phyloP scores from a whole-genome alignment of 805 yeast genomes.

The Wickerhamomyces kurtzmanii region DNA sequence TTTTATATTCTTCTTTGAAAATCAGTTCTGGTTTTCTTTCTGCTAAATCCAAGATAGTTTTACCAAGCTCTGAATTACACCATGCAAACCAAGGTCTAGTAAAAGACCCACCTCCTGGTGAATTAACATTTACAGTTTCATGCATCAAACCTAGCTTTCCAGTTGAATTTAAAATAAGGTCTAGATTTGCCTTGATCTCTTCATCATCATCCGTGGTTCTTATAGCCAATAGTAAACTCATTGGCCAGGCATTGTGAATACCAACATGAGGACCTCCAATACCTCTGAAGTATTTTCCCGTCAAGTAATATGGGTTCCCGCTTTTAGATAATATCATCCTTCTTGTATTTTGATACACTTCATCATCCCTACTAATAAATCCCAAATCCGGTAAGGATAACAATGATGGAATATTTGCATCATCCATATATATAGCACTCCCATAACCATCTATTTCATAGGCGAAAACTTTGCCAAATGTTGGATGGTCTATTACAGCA shows the following conservation, averaged over 20 bases:
- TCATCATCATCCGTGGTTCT: slow-evolving; percentile 66
- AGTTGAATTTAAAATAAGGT: slow-evolving; percentile 48
- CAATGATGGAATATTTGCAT: slow-evolving; percentile 81
- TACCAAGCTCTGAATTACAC: slow-evolving; percentile 89
- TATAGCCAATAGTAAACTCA: slow-evolving; percentile 68
- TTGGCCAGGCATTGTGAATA: slow-evolving; percentile 78
- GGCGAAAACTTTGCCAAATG: slow-evolving; percentile 71
- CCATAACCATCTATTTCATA: slow-evolving; percentile 89
- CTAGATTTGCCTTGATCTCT: slow-evolving; percentile 46
- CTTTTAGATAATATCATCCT: slow-evolving; percentile 56
- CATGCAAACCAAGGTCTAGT: slow-evolving; percentile 92
- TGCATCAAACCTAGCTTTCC: slow-evolving; percentile 77
- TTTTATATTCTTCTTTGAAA: slow-evolving; percentile 32
- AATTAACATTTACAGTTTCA: slow-evolving; percentile 65
- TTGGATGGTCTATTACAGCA: slow-evolving; percentile 61
- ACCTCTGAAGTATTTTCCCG: slow-evolving; percentile 59
- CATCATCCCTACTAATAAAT: slow-evolving; percentile 37
- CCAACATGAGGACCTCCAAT: slow-evolving; percentile 93
- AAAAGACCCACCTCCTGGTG: slow-evolving; percentile 32
- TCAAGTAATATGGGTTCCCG: slow-evolving; percentile 73
- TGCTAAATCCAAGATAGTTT: slow-evolving; percentile 72
- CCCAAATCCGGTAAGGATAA: slow-evolving; percentile 78
- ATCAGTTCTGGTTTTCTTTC: slow-evolving; percentile 63
- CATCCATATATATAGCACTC: slow-evolving; percentile 69
- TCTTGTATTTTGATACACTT: slow-evolving; percentile 68